Base-by-base conservation (phyloP, 2,329 filamentous ascomycete genomes). In the Dactylellina cionopaga region DNA sequence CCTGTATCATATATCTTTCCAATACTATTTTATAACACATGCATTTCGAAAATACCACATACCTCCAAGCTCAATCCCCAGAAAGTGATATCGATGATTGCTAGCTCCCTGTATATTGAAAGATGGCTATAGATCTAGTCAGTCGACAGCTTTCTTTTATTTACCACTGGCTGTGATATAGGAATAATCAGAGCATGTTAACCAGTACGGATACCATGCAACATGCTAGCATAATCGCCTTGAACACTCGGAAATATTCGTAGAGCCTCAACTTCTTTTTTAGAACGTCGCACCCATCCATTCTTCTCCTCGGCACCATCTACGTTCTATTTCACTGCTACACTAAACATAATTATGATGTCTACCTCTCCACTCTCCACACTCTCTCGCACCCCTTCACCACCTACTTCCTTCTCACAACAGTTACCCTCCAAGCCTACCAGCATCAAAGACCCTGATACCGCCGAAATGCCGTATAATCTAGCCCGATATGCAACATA, bases 401-500 rank as follows among this genome's bases (percentile, higher is more conserved):
- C 17, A 10, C n/a, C 29, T 22, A 13, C 44, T 15, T 22, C 11
- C 10, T 24, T 5, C 2, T 35, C 37, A 17, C 37, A 10, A 31
- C 41, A n/a, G 4, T 6, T n/a, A 62, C 27, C 22, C 11, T n/a
- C 22, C 17, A 11, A 11, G 6, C 0, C 37, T 15, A 1, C 17
- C 17, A 9, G 5, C 3, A 17, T 19, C 9, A 11, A 29, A 31
- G n/a, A 4, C 22, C 22, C 13, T 44, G 9, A 10, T 4, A 27
- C 49, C 0, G 4, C 25, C 19, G 24, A 47, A 0, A 56, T 56
- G 49, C 56, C 65, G 3, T 70, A 70, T 25, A 33, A 58, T 27
- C 33, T 70, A 4, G 33, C n/a, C 1, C 35, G 56, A n/a, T 70
- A 60, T 27, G 65, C 56, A 13, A 29, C 10, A 2, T 70, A 70